Evolutionary conservation across 495 filamentous ascomycete species (phyloP).

Genomic region (Penicillium atrosanguineum): DNA sequence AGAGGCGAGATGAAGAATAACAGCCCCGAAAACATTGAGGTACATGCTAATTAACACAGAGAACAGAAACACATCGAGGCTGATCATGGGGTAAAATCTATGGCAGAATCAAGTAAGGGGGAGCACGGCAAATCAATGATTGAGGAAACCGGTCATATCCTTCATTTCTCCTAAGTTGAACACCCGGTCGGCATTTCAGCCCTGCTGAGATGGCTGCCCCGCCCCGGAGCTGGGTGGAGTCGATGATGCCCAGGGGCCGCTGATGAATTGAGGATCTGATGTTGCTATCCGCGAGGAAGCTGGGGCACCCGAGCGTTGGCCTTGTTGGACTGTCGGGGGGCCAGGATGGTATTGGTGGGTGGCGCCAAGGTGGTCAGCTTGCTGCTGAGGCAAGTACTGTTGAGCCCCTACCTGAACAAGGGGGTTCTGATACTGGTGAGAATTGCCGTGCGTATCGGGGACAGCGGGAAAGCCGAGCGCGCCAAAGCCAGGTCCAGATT

Average conservation of each 20-base stretch:
- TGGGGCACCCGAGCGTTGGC: background rate
- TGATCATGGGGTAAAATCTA: background rate
- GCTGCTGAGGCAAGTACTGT: conserved; percentile 11
- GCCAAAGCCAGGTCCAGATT: conserved; percentile 4
- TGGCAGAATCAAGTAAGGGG: background rate
- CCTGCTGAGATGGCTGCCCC: background rate
- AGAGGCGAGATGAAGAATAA: background rate
- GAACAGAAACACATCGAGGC: background rate
- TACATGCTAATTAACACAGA: background rate
- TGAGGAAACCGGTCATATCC: background rate
- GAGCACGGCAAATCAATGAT: background rate
- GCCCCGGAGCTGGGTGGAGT: conserved; percentile 14
- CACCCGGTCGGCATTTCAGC: background rate
- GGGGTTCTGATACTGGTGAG: conserved; percentile 15
- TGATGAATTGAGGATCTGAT: conserved; percentile 24
- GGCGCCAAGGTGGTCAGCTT: background rate
- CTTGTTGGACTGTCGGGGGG: background rate
- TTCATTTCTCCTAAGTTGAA: background rate
- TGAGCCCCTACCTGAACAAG: conserved; percentile 7
- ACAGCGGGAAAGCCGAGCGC: background rate
- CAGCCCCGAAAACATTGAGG: background rate
- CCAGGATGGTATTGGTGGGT: background rate
- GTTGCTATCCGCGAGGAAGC: conserved; percentile 2
- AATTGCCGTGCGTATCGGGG: background rate
- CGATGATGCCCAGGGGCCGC: conserved; percentile 23